Conservation (phyloP, 2,329 filamentous ascomycete genomes). For the Pyrenophora graminea region DNA sequence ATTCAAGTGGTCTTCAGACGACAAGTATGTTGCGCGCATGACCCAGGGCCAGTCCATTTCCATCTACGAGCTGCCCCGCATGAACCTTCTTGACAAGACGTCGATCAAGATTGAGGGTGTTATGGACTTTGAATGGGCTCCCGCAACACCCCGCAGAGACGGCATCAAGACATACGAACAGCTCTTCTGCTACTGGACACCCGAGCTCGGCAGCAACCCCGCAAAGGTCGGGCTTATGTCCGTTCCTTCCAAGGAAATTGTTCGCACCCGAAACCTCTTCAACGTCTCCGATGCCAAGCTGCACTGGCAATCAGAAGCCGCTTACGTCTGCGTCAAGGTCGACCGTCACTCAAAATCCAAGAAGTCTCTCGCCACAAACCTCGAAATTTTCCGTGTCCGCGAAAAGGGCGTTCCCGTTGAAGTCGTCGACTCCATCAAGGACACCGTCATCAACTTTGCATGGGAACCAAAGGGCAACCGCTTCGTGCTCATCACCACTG, state of each 20-base stretch:
- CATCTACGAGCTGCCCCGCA: constrained; percentile 84
- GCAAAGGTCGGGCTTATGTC: constrained; percentile 97
- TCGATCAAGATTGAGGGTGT: constrained; percentile 96
- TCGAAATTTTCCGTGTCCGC: constrained; percentile 96
- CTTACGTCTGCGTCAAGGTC: constrained; percentile 97
- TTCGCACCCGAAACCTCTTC: constrained; percentile 95
- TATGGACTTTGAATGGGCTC: constrained; percentile 97
- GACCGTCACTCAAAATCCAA: constrained; percentile 99
- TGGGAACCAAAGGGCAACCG: constrained; percentile 99
- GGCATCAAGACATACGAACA: constrained; percentile 92
- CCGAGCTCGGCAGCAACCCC: constrained; percentile 95
- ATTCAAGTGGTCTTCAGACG: constrained; percentile 98
- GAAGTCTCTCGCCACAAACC: constrained; percentile 94
- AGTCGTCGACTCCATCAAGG: constrained; percentile 96
- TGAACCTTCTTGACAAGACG: constrained; percentile 88
- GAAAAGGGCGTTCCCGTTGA: constrained; percentile 99
- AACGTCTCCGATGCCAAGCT: constrained; percentile 97
- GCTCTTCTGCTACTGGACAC: constrained; percentile 97
- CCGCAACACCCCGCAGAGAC: constrained; percentile 78
- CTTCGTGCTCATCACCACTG: constrained; percentile 94
- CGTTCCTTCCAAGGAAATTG: constrained; percentile 90
- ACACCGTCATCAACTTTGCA: constrained; percentile 98
- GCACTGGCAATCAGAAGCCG: constrained; percentile 95
- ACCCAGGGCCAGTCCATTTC: constrained; percentile 87
- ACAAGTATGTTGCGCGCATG: constrained; percentile 94